A percentile compares a stretch with the other conserved stretches of the same genome.
Conservation (phyloP, 108 stramenopile species). For the Skeletonema tropicum region DNA sequence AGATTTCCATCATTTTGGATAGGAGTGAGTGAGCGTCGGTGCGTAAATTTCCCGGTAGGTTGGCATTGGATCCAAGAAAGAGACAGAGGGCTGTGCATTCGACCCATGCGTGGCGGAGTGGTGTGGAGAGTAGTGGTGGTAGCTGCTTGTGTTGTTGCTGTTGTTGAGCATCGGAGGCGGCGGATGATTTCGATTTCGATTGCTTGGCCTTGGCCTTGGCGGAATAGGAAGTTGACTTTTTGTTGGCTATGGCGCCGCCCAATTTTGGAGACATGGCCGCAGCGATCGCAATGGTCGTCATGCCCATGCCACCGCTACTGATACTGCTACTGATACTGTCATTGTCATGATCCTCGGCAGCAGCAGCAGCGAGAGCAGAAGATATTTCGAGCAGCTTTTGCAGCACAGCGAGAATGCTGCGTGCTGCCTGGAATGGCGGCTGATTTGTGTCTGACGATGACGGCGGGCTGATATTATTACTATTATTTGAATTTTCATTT, state of each 20-base stretch:
- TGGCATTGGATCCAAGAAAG: slow-evolving; percentile 60
- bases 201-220: no score
- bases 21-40: slow-evolving; percentile 69
- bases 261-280: not conserved
- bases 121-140: slow-evolving; percentile 76
- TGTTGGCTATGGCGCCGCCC: not conserved
- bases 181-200: not conserved
- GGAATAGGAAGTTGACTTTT: slow-evolving; percentile 5
- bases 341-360: no score
- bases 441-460: not conserved
- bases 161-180: no score
- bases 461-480: not conserved
- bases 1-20: slow-evolving; percentile 74
- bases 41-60: slow-evolving; percentile 65
- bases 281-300: not conserved
- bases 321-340: no score
- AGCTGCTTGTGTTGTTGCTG: slow-evolving; percentile 49
- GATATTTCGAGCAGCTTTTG: slow-evolving; percentile 83
- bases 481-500: no score
- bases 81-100: slow-evolving; percentile 83
- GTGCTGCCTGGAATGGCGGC: slow-evolving; percentile 67
- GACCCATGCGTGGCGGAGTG: slow-evolving; percentile 76
- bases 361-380: slow-evolving; percentile 41
- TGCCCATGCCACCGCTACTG: not conserved
- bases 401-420: slow-evolving; percentile 77